phyloP scores from a whole-genome alignment of 371 early-diverging fungal genomes.

The Mucor piriformis region DNA sequence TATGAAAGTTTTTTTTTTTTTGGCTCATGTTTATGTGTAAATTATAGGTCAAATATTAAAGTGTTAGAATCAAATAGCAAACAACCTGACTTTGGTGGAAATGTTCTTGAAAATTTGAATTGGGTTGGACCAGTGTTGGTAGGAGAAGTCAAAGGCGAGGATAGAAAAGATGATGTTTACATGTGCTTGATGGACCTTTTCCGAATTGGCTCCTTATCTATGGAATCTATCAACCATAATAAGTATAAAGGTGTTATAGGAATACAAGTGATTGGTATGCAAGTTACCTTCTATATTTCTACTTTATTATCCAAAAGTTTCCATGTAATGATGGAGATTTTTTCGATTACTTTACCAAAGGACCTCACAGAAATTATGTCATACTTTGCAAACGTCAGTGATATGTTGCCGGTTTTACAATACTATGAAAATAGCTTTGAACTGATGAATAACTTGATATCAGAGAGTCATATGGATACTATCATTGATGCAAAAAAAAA shows the following conservation, averaged over 20 bases:
- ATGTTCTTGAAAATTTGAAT: neutral
- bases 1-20: too few species aligned
- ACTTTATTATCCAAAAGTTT: neutral
- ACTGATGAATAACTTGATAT: neutral
- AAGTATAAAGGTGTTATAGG: constrained; percentile 12
- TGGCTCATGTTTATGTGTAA: neutral
- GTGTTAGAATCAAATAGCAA: neutral
- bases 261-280: constrained; percentile 8
- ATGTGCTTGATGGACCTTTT: neutral
- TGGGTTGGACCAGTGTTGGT: constrained; percentile 3
- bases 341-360: constrained; percentile 3
- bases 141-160: constrained; percentile 34
- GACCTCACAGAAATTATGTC: neutral
- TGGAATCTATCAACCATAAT: neutral
- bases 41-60: neutral
- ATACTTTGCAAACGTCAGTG: neutral
- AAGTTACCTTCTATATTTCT: neutral
- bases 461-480: too few species aligned
- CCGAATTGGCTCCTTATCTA: constrained; percentile 4
- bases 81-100: constrained; percentile 1
- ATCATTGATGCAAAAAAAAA: neutral
- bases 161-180: constrained; percentile 34
- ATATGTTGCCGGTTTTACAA: neutral
- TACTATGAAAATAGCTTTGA: neutral
- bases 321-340: constrained; percentile 11